Evolutionary conservation across 164 flowering plant genomes (phyloP).

Genomic region (Stephania japonica): DNA sequence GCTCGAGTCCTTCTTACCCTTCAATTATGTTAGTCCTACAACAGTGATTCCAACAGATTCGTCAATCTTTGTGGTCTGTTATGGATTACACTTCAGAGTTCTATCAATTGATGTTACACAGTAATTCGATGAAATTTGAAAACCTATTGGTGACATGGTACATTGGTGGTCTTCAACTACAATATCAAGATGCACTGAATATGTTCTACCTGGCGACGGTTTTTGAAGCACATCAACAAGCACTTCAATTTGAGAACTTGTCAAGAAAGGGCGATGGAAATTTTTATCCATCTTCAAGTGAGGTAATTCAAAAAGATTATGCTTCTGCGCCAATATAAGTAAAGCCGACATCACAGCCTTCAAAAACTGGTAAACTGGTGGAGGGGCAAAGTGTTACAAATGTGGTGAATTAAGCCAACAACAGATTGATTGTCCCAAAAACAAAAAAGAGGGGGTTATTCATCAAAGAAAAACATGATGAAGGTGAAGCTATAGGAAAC

Average conservation of each 20-base stretch:
- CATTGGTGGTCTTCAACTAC: background rate
- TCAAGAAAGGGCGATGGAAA: background rate
- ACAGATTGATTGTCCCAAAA: background rate
- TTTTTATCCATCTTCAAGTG: background rate
- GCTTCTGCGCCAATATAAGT: background rate
- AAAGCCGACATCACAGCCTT: background rate
- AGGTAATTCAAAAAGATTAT: no score
- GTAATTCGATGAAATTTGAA: background rate
- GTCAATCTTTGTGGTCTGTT: background rate
- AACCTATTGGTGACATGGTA: background rate
- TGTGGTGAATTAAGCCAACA: background rate
- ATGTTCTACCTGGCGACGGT: background rate
- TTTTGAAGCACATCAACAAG: background rate
- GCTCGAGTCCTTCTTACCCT: background rate
- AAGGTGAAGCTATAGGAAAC: background rate
- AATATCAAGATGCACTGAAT: background rate
- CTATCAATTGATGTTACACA: background rate
- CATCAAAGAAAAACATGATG: background rate
- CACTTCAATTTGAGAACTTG: background rate
- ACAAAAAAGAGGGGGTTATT: background rate
- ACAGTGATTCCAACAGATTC: background rate
- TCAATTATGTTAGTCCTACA: background rate
- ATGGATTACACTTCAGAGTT: background rate
- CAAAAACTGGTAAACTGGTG: background rate
- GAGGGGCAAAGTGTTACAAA: background rate